A percentile compares a stretch with the other conserved stretches of the same genome.
Evolutionary conservation across 495 filamentous ascomycete genomes (phyloP).

Genomic region (Antarctomyces pellizariae): DNA sequence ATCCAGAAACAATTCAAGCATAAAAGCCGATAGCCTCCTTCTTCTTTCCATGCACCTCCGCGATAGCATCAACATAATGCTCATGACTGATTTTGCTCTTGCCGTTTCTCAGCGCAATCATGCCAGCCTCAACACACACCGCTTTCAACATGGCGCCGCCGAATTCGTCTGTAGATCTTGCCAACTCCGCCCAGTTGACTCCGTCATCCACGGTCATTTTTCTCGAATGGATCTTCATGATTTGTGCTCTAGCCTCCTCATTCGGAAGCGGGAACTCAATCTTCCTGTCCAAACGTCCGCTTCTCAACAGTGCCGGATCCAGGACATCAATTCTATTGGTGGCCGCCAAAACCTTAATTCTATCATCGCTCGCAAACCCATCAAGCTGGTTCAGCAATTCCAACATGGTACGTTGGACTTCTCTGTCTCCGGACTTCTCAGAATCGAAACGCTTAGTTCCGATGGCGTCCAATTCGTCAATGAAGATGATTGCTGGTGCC

Average conservation of each 20-base stretch:
- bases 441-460: conserved; percentile 98
- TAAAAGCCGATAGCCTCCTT: conserved; percentile 29
- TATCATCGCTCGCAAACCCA: conserved; percentile 98
- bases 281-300: conserved; percentile 93
- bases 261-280: conserved; percentile 98
- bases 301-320: conserved; percentile 79
- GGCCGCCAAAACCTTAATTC: conserved; percentile 99
- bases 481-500: conserved; percentile 97
- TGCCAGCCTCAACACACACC: conserved; percentile 95
- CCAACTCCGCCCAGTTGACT: conserved; percentile 93
- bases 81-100: conserved; percentile 90
- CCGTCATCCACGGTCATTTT: conserved; percentile 93
- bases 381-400: conserved; percentile 96
- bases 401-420: conserved; percentile 97
- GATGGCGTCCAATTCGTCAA: conserved; percentile 92
- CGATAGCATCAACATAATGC: conserved; percentile 97
- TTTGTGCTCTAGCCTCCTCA: conserved; percentile 91
- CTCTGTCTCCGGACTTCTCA: conserved; percentile 92
- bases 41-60: conserved; percentile 96
- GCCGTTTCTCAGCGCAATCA: conserved; percentile 89
- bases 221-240: conserved; percentile 88
- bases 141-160: conserved; percentile 94
- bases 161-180: conserved; percentile 96
- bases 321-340: conserved; percentile 96
- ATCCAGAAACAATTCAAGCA: not conserved